Evolutionary conservation across 805 yeast species (phyloP), one percentile per base, ranked within the genome.

Genomic region (Ogataea populi-albae): DNA sequence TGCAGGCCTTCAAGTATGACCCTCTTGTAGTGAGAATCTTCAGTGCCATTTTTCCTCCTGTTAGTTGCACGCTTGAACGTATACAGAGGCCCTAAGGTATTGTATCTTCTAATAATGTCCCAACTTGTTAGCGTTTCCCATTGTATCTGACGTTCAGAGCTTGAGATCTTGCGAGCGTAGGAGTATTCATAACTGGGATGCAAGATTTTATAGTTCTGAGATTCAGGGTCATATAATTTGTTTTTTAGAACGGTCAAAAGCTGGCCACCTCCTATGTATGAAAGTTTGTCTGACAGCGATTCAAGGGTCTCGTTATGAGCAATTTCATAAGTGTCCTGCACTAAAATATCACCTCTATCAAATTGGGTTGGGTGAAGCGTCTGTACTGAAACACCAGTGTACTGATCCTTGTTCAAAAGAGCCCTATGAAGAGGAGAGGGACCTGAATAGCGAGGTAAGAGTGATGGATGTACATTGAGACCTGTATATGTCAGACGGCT

Each of bases 361-460:
- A 93, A 93, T 54, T 78, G 72, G 1, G 82, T 71, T 0, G 97
- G 96, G 53, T 93, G 96, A 17, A 93, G 61, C 0, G 96, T 86
- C 57, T 93, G 98, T 0, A 93, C 73, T 0, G 96, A 76, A 12
- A 87, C 95, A 0, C 98, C 98, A 0, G 97, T 82, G 12, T 31
- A 40, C 0, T 43, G 23, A 45, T 82, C 88, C 26, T 69, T 68
- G 40, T 83, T 75, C 50, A 89, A 56, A 9, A 93, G 59, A 0
- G 96, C 79, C 41, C 77, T 70, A 43, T 91, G 98, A 4, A 93
- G 62, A 0, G 98, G 98, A 1, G 96, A 82, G 0, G 97, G 80
- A 1, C 98, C 98, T 3, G 87, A 74, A 48, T 85, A 77, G 30
- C 62, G 64, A 0, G 98, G 98, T 6, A 93, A 68, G 5, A 88